Conservation (phyloP, 2,329 filamentous ascomycete genomes). For the Ceratocystis variospora region DNA sequence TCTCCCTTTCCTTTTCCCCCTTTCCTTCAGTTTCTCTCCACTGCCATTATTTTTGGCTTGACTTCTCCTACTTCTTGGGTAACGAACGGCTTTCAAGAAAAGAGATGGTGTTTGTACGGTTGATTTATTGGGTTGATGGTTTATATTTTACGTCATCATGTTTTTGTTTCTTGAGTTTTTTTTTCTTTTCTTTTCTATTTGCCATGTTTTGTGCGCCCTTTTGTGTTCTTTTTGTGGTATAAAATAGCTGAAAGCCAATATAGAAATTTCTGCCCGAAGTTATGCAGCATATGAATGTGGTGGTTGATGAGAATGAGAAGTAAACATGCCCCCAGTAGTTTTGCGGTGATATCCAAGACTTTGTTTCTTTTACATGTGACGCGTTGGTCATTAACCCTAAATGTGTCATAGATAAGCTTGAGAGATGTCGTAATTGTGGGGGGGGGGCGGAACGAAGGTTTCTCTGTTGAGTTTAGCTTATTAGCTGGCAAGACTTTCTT, state of each 20-base stretch:
- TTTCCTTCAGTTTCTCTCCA: slow-evolving; percentile 9
- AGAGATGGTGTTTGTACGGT: background rate
- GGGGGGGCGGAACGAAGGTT: background rate
- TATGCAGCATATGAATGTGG: background rate
- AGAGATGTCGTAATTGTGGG: background rate
- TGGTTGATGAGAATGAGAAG: background rate
- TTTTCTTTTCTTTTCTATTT: background rate
- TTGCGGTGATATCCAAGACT: background rate
- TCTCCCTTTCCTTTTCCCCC: slow-evolving; percentile 17
- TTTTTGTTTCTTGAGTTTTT: background rate
- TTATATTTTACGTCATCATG: background rate
- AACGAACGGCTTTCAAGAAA: background rate
- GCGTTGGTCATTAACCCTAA: background rate
- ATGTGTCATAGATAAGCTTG: background rate
- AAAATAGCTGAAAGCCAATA: slow-evolving; percentile 1
- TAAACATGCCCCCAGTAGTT: background rate
- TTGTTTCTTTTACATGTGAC: background rate
- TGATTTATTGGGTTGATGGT: slow-evolving; percentile 3
- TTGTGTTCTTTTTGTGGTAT: background rate
- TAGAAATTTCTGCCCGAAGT: background rate
- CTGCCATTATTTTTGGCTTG: background rate
- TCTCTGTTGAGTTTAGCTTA: too few relatives aligned
- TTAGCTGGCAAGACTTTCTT: background rate
- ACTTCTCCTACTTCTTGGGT: background rate
- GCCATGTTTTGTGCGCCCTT: too few relatives aligned